phyloP scores from a whole-genome alignment of 768 basidiomycete genomes.

The Leccinum aurantiacum region DNA sequence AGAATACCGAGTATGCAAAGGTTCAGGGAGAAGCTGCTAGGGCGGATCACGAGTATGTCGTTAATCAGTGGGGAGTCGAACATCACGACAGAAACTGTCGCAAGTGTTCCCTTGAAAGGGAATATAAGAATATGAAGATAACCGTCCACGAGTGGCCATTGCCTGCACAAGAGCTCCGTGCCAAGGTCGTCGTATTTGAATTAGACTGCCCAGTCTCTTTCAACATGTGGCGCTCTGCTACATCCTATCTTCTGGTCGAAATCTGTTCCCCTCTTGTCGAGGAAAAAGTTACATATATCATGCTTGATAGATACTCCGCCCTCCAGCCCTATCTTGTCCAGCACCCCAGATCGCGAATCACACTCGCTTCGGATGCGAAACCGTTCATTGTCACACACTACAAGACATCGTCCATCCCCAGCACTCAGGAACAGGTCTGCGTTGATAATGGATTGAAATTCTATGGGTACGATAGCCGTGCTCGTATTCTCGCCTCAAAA shows the following conservation, averaged over 20 bases:
- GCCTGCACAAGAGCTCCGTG: too few species aligned
- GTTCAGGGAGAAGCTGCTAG: too few species aligned
- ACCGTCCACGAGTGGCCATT: constrained; percentile 35
- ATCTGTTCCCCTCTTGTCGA: neutral
- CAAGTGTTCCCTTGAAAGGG: too few species aligned
- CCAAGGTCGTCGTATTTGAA: too few species aligned
- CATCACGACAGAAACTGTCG: too few species aligned
- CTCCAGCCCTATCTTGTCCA: too few species aligned
- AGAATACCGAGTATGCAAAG: too few species aligned
- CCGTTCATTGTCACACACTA: constrained; percentile 23
- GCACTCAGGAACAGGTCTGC: constrained; percentile 17
- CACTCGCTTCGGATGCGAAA: constrained; percentile 7
- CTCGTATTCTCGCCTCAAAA: constrained; percentile 13
- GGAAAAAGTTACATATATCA: constrained; percentile 10
- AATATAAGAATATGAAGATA: too few species aligned
- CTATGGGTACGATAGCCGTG: constrained; percentile 30
- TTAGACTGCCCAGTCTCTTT: constrained; percentile 42
- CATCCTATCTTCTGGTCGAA: constrained; percentile 40
- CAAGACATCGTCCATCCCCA: constrained; percentile 14
- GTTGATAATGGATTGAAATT: constrained; percentile 38
- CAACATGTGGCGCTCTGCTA: constrained; percentile 44
- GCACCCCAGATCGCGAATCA: too few species aligned
- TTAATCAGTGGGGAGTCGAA: too few species aligned
- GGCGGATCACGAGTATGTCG: too few species aligned
- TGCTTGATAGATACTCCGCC: too few species aligned